phyloP scores from a whole-genome alignment of 495 filamentous ascomycete genomes.

The Aspergillus homomorphus region DNA sequence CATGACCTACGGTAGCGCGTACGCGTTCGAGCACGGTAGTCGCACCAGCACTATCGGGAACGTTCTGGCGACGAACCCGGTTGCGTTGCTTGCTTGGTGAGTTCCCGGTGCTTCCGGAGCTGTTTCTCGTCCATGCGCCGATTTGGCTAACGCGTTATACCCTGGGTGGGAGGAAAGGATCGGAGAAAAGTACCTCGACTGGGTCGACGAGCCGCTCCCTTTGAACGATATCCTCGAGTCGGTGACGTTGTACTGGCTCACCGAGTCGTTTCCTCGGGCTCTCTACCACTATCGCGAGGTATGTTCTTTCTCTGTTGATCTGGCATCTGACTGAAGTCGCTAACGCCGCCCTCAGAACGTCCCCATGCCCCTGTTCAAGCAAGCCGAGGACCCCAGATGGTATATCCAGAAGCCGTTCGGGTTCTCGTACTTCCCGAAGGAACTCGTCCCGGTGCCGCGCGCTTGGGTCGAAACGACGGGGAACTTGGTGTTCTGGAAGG shows the following conservation, averaged over 20 bases:
- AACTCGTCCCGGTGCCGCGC: constrained; percentile 48
- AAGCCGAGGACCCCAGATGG: constrained; percentile 26
- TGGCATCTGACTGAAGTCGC: constrained; percentile 13
- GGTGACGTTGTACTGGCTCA: constrained; percentile 65
- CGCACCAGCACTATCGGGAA: constrained; percentile 60
- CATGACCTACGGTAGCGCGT: constrained; percentile 41
- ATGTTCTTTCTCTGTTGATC: not conserved
- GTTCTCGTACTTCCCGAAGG: constrained; percentile 54
- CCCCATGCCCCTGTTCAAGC: constrained; percentile 19
- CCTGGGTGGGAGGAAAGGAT: constrained; percentile 43
- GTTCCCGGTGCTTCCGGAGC: too few relatives aligned
- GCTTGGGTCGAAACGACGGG: constrained; percentile 49
- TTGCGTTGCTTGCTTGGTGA: constrained; percentile 65
- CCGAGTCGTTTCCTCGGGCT: constrained; percentile 51
- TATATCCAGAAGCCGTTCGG: constrained; percentile 57
- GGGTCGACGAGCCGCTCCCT: constrained; percentile 53
- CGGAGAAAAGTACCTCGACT: constrained; percentile 65
- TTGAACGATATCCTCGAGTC: constrained; percentile 55
- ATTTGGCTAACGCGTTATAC: too few relatives aligned
- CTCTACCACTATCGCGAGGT: constrained; percentile 57
- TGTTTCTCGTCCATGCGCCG: too few relatives aligned
- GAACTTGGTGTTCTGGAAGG: constrained; percentile 45
- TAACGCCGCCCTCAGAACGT: constrained; percentile 16
- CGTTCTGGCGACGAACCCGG: constrained; percentile 52
- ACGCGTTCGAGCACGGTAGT: constrained; percentile 57